Percentiles rank a stretch among this genome's conserved stretches.
These are phyloP conservation scores for Russula foetens DNA, from an alignment of 768 basidiomycete species.

Conservation along the genomic window DNA sequence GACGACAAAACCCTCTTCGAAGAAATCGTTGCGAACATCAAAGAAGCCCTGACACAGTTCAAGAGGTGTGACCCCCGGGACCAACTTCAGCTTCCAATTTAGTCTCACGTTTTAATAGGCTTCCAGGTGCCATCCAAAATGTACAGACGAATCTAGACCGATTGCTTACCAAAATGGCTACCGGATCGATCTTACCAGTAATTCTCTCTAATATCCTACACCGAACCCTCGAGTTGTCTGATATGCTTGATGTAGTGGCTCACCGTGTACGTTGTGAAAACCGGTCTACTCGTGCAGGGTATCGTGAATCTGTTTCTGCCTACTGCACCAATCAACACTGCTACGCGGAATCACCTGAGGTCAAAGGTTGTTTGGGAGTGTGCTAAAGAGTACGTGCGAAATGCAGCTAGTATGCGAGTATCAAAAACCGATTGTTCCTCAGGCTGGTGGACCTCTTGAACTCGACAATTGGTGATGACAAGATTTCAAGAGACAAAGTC, in stretches of 20 bases:
- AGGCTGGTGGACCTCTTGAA: constrained; percentile 5
- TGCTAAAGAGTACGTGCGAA: constrained; percentile 2
- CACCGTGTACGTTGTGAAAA: background rate
- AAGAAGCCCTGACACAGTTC: background rate
- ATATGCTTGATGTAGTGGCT: background rate
- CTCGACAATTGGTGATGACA: background rate
- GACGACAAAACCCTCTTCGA: constrained; percentile 5
- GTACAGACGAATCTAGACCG: background rate
- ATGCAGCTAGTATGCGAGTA: background rate
- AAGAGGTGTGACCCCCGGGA: background rate
- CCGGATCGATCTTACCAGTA: background rate
- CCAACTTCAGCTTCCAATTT: background rate
- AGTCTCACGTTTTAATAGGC: background rate
- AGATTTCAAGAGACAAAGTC: background rate
- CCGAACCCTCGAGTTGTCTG: background rate
- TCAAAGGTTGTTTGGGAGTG: constrained; percentile 7
- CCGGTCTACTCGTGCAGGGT: constrained; percentile 11
- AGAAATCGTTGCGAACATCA: constrained; percentile 3
- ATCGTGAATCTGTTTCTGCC: background rate
- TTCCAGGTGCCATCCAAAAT: background rate
- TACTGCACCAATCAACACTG: background rate
- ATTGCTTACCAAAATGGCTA: background rate
- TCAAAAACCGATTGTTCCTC: background rate
- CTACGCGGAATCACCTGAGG: constrained; percentile 6
- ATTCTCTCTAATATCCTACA: background rate